A percentile compares a stretch with the other conserved stretches of the same genome.
Evolutionary conservation across 2,329 filamentous ascomycete species (phyloP).

Genomic region (Plectosphaerella plurivora): DNA sequence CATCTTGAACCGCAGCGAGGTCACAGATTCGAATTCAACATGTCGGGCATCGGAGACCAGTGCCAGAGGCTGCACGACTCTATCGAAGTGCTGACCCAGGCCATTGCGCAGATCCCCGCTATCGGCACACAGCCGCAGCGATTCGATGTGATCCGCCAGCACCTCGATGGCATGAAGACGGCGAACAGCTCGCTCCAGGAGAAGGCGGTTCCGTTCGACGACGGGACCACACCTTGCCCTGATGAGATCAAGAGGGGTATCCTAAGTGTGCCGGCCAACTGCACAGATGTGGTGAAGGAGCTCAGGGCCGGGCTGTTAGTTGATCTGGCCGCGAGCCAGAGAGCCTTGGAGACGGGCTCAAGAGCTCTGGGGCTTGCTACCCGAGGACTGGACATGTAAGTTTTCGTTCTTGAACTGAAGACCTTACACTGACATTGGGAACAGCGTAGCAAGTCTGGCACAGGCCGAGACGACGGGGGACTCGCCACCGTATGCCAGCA

Average conservation of each 20-base stretch:
- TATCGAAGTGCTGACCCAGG: not conserved
- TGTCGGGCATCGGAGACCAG: not conserved
- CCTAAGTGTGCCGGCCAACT: not conserved
- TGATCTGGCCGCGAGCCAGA: not conserved
- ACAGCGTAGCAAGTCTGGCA: not conserved
- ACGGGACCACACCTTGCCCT: not conserved
- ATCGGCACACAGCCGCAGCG: not conserved
- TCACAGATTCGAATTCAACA: not conserved
- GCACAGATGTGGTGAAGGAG: not conserved
- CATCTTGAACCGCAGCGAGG: too few relatives aligned
- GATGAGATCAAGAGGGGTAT: not conserved
- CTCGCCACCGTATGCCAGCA: constrained; percentile 8
- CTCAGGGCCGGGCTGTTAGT: not conserved
- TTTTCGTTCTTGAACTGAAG: not conserved
- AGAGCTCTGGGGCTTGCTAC: constrained; percentile 1
- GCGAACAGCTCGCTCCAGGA: not conserved
- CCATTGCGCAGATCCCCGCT: not conserved
- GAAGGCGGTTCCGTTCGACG: not conserved
- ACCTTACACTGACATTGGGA: not conserved
- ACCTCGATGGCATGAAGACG: not conserved
- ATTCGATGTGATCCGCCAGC: not conserved
- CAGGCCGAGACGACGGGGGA: constrained; percentile 5
- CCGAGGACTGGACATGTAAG: constrained; percentile 5
- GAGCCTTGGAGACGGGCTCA: not conserved
- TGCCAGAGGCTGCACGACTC: not conserved